phyloP scores from a whole-genome alignment of 164 flowering plant genomes.

The Annona squamosa region DNA sequence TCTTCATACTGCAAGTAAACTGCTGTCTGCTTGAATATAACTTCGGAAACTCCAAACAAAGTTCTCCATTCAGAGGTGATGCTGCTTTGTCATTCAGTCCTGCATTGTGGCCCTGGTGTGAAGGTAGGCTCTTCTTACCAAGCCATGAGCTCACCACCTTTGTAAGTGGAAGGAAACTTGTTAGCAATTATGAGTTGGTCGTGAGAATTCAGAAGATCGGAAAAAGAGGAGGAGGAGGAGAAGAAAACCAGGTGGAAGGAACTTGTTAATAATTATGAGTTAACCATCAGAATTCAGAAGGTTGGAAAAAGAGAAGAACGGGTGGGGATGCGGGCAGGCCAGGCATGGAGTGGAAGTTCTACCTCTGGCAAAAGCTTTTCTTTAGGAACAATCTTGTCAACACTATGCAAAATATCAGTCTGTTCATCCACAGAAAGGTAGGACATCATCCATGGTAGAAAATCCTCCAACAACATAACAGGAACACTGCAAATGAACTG shows the following conservation, averaged over 20 bases:
- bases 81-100: constrained; percentile 15
- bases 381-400: constrained; percentile 48
- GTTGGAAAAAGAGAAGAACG: background rate
- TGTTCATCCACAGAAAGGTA: constrained; percentile 46
- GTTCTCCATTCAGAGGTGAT: constrained; percentile 16
- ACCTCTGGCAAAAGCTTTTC: constrained; percentile 72
- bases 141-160: constrained; percentile 73
- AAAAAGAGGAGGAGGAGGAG: background rate
- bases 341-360: background rate
- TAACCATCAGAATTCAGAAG: background rate
- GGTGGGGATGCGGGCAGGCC: too few species aligned
- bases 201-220: background rate
- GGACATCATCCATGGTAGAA: constrained; percentile 71
- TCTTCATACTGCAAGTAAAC: constrained; percentile 4
- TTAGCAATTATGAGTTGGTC: constrained; percentile 6
- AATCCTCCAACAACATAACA: constrained; percentile 46
- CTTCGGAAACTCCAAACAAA: constrained; percentile 17
- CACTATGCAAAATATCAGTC: constrained; percentile 30
- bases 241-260: constrained; percentile 4
- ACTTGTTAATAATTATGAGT: constrained; percentile 5
- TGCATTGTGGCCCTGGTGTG: constrained; percentile 9
- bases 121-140: constrained; percentile 21
- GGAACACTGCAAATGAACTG: constrained; percentile 77
- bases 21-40: constrained; percentile 14
- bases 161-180: constrained; percentile 14